phyloP scores from a whole-genome alignment of 2,329 filamentous ascomycete genomes.

The Monosporascus sp. region DNA sequence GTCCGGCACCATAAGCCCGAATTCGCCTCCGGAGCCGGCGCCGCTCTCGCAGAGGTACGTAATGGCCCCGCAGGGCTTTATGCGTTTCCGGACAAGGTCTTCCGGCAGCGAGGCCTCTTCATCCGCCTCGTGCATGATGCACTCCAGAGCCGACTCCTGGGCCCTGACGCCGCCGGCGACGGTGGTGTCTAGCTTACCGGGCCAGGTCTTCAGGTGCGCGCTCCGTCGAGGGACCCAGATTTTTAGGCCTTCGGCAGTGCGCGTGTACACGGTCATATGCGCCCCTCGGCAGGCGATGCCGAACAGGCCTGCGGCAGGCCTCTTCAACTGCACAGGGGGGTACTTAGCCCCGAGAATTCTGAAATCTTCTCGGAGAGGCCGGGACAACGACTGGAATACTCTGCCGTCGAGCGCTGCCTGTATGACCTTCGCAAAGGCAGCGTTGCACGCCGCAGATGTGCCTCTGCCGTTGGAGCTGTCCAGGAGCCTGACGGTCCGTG shows the following conservation, averaged over 20 bases:
- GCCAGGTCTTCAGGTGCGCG: constrained; percentile 62
- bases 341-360: constrained; percentile 20
- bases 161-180: constrained; percentile 67
- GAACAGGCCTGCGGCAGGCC: constrained; percentile 52
- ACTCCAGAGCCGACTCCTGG: constrained; percentile 58
- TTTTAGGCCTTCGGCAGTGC: constrained; percentile 36
- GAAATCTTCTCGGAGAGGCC: constrained; percentile 24
- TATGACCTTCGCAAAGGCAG: constrained; percentile 21
- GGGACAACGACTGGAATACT: constrained; percentile 17
- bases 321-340: constrained; percentile 38
- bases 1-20: constrained; percentile 58
- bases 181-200: constrained; percentile 67
- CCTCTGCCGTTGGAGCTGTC: constrained; percentile 17
- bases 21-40: constrained; percentile 59
- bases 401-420: constrained; percentile 14
- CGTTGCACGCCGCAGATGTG: constrained; percentile 17
- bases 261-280: constrained; percentile 58
- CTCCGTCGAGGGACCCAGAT: constrained; percentile 67
- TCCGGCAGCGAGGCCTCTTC: constrained; percentile 67
- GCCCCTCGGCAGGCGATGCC: constrained; percentile 58
- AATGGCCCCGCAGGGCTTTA: constrained; percentile 53
- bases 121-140: constrained; percentile 60
- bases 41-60: constrained; percentile 65
- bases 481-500: constrained; percentile 23
- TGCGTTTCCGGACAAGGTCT: constrained; percentile 48